phyloP scores from a whole-genome alignment of 1,284 basidiomycete species.

The Cryptococcus sp. region DNA sequence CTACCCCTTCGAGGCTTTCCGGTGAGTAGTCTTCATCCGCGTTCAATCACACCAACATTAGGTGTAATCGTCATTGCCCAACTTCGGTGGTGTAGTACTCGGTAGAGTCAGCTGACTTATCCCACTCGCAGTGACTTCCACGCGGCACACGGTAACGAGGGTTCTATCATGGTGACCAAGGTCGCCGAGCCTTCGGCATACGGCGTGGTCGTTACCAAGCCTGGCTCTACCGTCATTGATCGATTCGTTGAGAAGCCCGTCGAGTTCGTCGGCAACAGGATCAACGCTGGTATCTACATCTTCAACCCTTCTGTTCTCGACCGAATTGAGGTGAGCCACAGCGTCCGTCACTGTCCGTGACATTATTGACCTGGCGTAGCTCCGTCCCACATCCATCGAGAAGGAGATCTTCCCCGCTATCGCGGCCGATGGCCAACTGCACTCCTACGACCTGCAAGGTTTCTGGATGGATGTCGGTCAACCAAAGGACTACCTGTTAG shows the following conservation, averaged over 20 bases:
- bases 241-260: conserved; percentile 61
- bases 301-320: conserved; percentile 59
- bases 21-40: conserved; percentile 32
- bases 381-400: conserved; percentile 60
- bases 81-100: background rate
- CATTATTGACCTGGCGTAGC: conserved; percentile 27
- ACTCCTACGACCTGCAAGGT: conserved; percentile 58
- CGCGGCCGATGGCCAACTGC: conserved; percentile 57
- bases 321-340: conserved; percentile 55
- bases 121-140: conserved; percentile 56
- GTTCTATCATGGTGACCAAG: conserved; percentile 61
- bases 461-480: conserved; percentile 63
- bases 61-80: background rate
- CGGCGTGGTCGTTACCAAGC: conserved; percentile 59
- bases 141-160: conserved; percentile 57
- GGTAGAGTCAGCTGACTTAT: background rate
- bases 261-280: conserved; percentile 60
- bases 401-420: conserved; percentile 60
- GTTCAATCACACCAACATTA: background rate
- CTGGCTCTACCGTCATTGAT: conserved; percentile 57
- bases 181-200: conserved; percentile 60
- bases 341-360: conserved; percentile 1
- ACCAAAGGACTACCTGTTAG: conserved; percentile 57
- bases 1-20: conserved; percentile 59
- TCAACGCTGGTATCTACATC: conserved; percentile 62